Base-by-base conservation (phyloP, 768 basidiomycete species). In the Pisolithus marmoratus region DNA sequence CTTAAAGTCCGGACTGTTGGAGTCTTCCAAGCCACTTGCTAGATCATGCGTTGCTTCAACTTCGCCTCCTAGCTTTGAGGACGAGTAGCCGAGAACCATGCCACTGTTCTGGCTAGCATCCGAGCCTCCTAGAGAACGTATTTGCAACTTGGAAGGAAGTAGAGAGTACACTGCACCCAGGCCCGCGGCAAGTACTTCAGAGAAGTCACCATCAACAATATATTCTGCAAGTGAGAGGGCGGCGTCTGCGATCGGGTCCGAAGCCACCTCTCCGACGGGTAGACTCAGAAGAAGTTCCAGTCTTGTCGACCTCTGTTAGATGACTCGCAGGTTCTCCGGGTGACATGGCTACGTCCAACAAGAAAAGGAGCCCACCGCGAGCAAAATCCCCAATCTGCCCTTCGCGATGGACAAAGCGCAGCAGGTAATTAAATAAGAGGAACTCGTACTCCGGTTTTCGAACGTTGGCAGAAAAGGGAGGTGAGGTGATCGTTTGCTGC, bases 331-430 rank as follows among this genome's bases (percentile, higher is more conserved):
- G 69, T 53, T 81, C 81, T 24, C 77, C 78, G 1, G 90, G 82
- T n/a, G 87, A 88, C 84, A 94, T 94, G 4, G 94, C 94, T 24
- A 96, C 88, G 58, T 95, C 94, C 83, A 97, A 88, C 38, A 97
- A 79, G 67, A 94, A 92, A n/a, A 95, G 72, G 15, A 98, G 71
- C 7, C 94, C 95, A 14, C 90, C 90, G 9, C 95, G 81, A 2
- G 94, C 92, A 63, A 90, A 90, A 63, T 96, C 94, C 9, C 95
- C 95, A 26, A 94, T 92, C 41, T 86, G 81, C 19, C 92, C 93
- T 72, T 97, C 94, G 51, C 94, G 81, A 64, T 97, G 94, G 22
- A 94, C 88, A 63, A 94, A 97, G 0, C 93, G 90, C 9, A 98
- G 82, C 34, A 98, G 83, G 62, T 95, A 95, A 63, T 94, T 91